Evolutionary conservation across 495 filamentous ascomycete genomes (phyloP).

Genomic region (Penicillium maclennaniae): DNA sequence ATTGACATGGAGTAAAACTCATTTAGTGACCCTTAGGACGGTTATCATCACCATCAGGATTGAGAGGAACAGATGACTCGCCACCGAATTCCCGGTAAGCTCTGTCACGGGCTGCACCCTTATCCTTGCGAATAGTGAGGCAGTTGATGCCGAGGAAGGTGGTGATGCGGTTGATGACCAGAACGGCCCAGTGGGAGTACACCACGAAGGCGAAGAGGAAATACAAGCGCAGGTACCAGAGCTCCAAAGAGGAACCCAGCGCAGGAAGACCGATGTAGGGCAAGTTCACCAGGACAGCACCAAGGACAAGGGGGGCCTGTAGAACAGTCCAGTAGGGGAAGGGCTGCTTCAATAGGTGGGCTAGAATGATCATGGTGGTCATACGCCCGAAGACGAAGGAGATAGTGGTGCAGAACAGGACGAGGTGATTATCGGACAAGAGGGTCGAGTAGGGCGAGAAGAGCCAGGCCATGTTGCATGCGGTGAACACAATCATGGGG

Average conservation of each 20-base stretch:
- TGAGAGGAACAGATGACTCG: slow-evolving; percentile 17
- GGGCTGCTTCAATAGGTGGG: slow-evolving; percentile 86
- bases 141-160: slow-evolving; percentile 89
- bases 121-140: slow-evolving; percentile 74
- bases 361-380: slow-evolving; percentile 99
- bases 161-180: slow-evolving; percentile 91
- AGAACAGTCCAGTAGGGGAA: slow-evolving; percentile 97
- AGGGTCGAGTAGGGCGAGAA: slow-evolving; percentile 81
- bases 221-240: slow-evolving; percentile 77
- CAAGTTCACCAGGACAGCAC: slow-evolving; percentile 78
- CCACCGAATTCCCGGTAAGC: slow-evolving; percentile 37
- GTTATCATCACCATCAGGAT: background rate
- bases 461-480: slow-evolving; percentile 74
- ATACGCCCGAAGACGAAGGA: slow-evolving; percentile 98
- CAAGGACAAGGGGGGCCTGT: slow-evolving; percentile 77
- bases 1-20: background rate
- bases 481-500: slow-evolving; percentile 77
- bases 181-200: slow-evolving; percentile 87
- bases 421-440: slow-evolving; percentile 74
- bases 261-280: slow-evolving; percentile 70
- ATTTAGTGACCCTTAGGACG: background rate
- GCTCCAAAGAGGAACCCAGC: slow-evolving; percentile 57
- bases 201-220: slow-evolving; percentile 74
- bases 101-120: slow-evolving; percentile 36
- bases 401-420: slow-evolving; percentile 90